These are phyloP conservation scores for Thelonectria olida DNA, from an alignment of 2,329 filamentous ascomycete genomes.

Conservation along the genomic window DNA sequence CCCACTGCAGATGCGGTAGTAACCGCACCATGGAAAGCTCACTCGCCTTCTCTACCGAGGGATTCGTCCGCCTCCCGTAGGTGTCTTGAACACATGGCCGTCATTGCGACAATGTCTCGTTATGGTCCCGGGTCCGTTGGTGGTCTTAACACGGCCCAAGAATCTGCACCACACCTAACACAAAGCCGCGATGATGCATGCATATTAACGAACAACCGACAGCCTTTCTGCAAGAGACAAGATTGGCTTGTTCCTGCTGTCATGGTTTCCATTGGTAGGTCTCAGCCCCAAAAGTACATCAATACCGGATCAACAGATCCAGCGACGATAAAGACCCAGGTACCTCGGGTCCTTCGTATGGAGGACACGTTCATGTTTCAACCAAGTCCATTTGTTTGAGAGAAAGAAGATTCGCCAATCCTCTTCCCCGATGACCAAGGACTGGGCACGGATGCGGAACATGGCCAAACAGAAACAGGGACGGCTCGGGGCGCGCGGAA, in stretches of 20 bases:
- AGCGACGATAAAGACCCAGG: neutral
- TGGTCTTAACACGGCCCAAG: neutral
- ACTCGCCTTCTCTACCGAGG: neutral
- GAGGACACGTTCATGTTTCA: neutral
- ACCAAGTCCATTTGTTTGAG: neutral
- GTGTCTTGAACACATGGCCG: neutral
- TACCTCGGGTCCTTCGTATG: neutral
- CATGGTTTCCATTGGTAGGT: neutral
- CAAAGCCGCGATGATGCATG: neutral
- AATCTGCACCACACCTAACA: neutral
- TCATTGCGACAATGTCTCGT: neutral
- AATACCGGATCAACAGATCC: neutral
- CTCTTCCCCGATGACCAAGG: neutral
- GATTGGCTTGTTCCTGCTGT: neutral
- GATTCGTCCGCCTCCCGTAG: neutral
- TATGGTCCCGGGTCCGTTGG: too few species aligned
- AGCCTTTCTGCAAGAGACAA: neutral
- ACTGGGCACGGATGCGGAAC: conserved; percentile 8
- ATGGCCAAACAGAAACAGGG: neutral
- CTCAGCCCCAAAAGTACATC: neutral
- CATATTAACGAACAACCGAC: neutral
- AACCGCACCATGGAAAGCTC: neutral
- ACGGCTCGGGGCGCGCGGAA: conserved; percentile 13
- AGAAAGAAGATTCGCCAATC: neutral
- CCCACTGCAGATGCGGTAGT: neutral